Conservation (phyloP, 345 rosid species). For the Rhizophora apiculata region DNA sequence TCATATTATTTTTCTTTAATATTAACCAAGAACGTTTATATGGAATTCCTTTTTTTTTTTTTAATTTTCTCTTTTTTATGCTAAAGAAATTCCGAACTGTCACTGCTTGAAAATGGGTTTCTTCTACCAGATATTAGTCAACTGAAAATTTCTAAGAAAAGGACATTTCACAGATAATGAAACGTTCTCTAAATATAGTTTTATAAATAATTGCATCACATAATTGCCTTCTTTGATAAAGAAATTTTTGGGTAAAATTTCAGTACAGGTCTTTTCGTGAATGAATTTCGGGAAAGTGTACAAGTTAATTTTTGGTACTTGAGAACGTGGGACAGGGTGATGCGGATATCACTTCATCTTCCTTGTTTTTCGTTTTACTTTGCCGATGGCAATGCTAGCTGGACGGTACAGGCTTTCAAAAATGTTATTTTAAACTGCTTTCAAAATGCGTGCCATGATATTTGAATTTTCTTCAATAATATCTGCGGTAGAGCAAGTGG, state of each 20-base stretch:
- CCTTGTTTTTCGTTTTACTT: constrained; percentile 18
- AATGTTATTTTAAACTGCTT: background rate
- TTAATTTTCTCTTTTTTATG: too few species aligned
- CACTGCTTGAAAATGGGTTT: too few species aligned
- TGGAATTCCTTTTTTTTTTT: too few species aligned
- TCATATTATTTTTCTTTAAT: too few species aligned
- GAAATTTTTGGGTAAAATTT: background rate
- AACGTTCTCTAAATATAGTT: too few species aligned
- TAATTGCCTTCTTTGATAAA: background rate
- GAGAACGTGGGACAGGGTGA: background rate
- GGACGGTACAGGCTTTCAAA: constrained; percentile 13
- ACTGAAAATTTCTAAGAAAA: too few species aligned
- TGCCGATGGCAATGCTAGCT: constrained; percentile 29
- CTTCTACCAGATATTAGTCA: too few species aligned
- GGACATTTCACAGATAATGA: too few species aligned
- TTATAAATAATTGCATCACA: too few species aligned
- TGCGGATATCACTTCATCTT: constrained; percentile 12
- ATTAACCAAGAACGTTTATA: too few species aligned
- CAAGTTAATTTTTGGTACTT: background rate
- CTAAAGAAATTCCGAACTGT: too few species aligned
- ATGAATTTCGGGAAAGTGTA: background rate
- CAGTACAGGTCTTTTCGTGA: background rate
- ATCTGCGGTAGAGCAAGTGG: background rate
- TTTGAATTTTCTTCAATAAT: background rate
- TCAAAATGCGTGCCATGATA: constrained; percentile 15